phyloP scores from a whole-genome alignment of 2,329 filamentous ascomycete species.

The Verticillium nubilum region DNA sequence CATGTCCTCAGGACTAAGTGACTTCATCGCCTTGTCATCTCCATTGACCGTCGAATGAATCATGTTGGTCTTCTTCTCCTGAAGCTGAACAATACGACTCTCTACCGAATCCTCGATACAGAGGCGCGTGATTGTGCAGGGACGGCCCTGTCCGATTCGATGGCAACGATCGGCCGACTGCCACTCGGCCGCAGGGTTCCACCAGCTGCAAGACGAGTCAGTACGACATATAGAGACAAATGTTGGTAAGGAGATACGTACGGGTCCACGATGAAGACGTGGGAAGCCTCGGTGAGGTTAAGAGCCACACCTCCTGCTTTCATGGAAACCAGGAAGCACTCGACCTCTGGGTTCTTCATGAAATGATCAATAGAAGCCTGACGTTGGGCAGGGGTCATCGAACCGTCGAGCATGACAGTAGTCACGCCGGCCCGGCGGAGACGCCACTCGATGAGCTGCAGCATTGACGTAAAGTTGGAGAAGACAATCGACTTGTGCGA shows the following conservation, averaged over 20 bases:
- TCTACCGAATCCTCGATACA: constrained; percentile 98
- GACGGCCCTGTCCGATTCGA: constrained; percentile 90
- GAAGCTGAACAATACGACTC: constrained; percentile 87
- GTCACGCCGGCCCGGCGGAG: constrained; percentile 94
- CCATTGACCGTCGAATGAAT: constrained; percentile 96
- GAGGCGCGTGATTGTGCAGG: constrained; percentile 88
- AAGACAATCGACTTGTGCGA: constrained; percentile 97
- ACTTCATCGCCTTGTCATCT: constrained; percentile 86
- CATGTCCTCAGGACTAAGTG: constrained; percentile 84
- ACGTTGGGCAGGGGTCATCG: constrained; percentile 90
- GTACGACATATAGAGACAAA: not conserved
- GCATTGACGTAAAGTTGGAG: constrained; percentile 94
- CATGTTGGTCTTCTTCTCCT: constrained; percentile 99
- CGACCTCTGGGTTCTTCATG: constrained; percentile 90
- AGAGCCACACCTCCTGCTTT: constrained; percentile 95
- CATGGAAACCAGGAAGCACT: constrained; percentile 92
- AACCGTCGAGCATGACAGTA: constrained; percentile 96
- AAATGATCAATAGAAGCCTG: constrained; percentile 94
- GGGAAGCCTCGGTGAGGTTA: constrained; percentile 89
- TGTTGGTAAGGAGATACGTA: constrained; percentile 42
- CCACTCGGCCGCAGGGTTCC: constrained; percentile 99
- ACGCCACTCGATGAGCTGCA: constrained; percentile 95
- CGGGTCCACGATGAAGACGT: constrained; percentile 95
- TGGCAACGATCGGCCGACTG: constrained; percentile 92
- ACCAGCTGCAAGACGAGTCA: constrained; percentile 53